phyloP scores from a whole-genome alignment of 208 protist species.

The Crithidia sp. region DNA sequence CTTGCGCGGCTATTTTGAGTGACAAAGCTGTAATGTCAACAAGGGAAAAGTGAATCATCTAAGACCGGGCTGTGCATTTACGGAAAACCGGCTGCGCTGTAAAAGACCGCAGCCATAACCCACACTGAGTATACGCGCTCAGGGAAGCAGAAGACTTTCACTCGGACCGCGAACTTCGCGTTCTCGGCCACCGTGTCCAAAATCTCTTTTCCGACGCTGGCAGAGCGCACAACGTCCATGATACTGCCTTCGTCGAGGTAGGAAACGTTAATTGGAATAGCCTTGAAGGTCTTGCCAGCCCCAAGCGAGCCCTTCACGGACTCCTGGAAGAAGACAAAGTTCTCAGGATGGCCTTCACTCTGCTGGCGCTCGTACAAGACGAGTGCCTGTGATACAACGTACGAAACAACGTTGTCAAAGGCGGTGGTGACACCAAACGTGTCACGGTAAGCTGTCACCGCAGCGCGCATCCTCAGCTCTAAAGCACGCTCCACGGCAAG shows the following conservation, averaged over 20 bases:
- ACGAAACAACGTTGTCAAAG: constrained; percentile 82
- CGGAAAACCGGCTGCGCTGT: constrained; percentile 33
- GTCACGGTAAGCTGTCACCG: constrained; percentile 73
- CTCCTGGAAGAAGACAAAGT: constrained; percentile 81
- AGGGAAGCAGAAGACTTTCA: constrained; percentile 85
- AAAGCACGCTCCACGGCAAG: constrained; percentile 58
- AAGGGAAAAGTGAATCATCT: neutral
- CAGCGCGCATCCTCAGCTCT: constrained; percentile 51
- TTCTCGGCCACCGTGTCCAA: constrained; percentile 79
- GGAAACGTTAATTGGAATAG: constrained; percentile 89
- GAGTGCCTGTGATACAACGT: constrained; percentile 87
- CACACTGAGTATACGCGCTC: constrained; percentile 88
- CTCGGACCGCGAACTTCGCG: constrained; percentile 72
- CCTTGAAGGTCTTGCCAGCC: constrained; percentile 90
- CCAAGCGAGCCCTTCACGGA: constrained; percentile 87
- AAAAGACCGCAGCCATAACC: constrained; percentile 89
- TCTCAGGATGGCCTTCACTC: constrained; percentile 37
- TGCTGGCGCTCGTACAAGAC: constrained; percentile 80
- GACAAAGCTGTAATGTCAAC: neutral
- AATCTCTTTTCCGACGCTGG: constrained; percentile 80
- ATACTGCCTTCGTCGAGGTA: constrained; percentile 71
- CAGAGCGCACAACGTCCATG: constrained; percentile 62
- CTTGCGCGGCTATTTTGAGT: too few species aligned
- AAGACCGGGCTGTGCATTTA: neutral
- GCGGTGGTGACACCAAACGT: constrained; percentile 66